A percentile compares a stretch with the other conserved stretches of the same genome.
Evolutionary conservation across 352 stramenopile species (phyloP).

Genomic region (Globisporangium orthogonon): DNA sequence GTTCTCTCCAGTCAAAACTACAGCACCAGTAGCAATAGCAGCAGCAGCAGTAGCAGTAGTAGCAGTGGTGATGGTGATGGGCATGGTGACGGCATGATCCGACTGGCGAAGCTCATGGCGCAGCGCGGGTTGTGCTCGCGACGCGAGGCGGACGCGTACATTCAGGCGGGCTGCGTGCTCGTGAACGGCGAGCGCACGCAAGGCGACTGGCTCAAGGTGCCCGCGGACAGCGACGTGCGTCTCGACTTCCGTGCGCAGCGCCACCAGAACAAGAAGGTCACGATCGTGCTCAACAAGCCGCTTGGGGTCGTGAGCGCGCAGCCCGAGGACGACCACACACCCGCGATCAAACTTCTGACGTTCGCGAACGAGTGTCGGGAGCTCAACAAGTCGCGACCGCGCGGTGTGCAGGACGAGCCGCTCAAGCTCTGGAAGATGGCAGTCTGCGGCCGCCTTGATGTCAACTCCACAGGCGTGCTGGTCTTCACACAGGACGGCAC

Average conservation of each 20-base stretch:
- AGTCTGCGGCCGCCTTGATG: constrained; percentile 70
- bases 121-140: constrained; percentile 72
- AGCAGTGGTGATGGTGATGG: background rate
- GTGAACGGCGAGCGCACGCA: constrained; percentile 64
- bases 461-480: constrained; percentile 80
- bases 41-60: background rate
- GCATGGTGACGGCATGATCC: constrained; percentile 27
- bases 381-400: constrained; percentile 38
- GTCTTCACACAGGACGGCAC: constrained; percentile 80
- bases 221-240: constrained; percentile 41
- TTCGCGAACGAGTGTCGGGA: constrained; percentile 72
- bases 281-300: constrained; percentile 79
- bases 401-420: constrained; percentile 34
- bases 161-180: constrained; percentile 63
- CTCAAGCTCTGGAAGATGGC: constrained; percentile 72
- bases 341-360: constrained; percentile 68
- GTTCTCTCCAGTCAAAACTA: background rate
- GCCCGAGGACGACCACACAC: constrained; percentile 53
- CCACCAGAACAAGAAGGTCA: constrained; percentile 74
- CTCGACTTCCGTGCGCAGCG: constrained; percentile 61
- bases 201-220: constrained; percentile 69
- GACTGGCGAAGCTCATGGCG: constrained; percentile 78
- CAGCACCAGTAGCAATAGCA: background rate
- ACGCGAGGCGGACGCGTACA: constrained; percentile 77
- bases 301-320: constrained; percentile 80